Conservation (phyloP, 2,329 filamentous ascomycete genomes). For the Onygenales sp. region DNA sequence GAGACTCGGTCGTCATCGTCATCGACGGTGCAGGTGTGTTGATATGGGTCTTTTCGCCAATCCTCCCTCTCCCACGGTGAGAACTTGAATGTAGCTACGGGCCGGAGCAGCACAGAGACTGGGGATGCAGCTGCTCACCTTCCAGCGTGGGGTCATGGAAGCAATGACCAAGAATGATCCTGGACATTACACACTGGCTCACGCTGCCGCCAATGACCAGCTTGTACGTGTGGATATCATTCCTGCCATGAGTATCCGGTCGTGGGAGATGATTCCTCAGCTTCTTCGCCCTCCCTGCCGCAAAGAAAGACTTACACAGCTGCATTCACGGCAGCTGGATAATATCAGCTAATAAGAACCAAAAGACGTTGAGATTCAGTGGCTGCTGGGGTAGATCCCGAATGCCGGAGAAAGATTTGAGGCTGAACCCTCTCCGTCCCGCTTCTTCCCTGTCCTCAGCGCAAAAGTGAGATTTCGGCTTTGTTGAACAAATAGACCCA, state of each 20-base stretch:
- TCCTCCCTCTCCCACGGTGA: not conserved
- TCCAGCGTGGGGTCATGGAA: not conserved
- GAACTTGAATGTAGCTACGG: not conserved
- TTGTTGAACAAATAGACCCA: no score
- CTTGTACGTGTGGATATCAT: not conserved
- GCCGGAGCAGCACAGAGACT: not conserved
- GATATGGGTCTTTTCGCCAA: not conserved
- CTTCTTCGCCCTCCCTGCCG: not conserved
- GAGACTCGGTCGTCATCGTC: not conserved
- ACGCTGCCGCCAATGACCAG: not conserved
- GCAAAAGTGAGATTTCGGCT: no score
- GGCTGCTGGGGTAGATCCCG: no score
- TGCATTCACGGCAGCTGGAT: not conserved
- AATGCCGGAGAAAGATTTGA: no score
- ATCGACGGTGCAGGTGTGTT: not conserved
- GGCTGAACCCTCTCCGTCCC: no score
- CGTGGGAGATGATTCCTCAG: not conserved
- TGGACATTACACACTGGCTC: not conserved
- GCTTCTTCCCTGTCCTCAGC: no score
- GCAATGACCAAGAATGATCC: constrained; percentile 1
- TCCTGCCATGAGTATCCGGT: not conserved
- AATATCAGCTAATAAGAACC: no score
- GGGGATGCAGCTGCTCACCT: not conserved
- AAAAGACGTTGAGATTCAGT: no score
- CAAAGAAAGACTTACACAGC: not conserved